Evolutionary conservation across 805 yeast species (phyloP), one percentile per base, ranked within the genome.

Genomic region (Candida schatavii): DNA sequence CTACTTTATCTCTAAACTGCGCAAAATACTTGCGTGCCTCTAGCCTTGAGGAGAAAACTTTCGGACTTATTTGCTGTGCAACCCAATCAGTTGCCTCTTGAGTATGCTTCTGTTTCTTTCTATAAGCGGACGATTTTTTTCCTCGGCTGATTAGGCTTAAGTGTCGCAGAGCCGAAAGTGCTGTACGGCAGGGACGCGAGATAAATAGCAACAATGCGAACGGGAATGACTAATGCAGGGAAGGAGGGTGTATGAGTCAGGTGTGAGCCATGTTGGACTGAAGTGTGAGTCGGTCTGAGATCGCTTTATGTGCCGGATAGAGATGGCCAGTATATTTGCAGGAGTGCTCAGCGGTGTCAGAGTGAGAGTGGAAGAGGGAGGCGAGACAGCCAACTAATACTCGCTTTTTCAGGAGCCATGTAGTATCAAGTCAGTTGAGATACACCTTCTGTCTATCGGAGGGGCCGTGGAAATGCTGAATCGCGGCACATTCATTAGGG

Each of bases 1-100:
- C 51, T 23, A 43, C 44, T 37, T 44, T 47, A 36, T 56, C 56
- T 3, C 41, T 11, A 33, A 33, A 55, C n/a, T 40, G 33, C 2
- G 35, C 26, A 32, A 38, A 55, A 28, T 21, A 42, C 5, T 20
- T 25, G 4, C 5, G n/a, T 9, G 37, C 7, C 31, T 25, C 2
- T 20, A 17, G 40, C 46, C 42, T n/a, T 6, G 46, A 37, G 13
- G 42, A 27, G 31, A 47, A 50, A 19, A 15, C 9, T 20, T 35
- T 43, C 10, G 46, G 50, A n/a, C 31, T 37, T 10, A 44, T 30
- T 15, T 26, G 31, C 30, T 46, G 50, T 19, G 47, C 45, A 7
- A n/a, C n/a, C 51, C 51, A 9, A 40, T 14, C 13, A 34, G 43
- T 20, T 17, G 18, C 14, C 19, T 26, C 13, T 4, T 14, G 17